phyloP scores from a whole-genome alignment of 1,284 basidiomycete species.

The Prillingera fragicola region DNA sequence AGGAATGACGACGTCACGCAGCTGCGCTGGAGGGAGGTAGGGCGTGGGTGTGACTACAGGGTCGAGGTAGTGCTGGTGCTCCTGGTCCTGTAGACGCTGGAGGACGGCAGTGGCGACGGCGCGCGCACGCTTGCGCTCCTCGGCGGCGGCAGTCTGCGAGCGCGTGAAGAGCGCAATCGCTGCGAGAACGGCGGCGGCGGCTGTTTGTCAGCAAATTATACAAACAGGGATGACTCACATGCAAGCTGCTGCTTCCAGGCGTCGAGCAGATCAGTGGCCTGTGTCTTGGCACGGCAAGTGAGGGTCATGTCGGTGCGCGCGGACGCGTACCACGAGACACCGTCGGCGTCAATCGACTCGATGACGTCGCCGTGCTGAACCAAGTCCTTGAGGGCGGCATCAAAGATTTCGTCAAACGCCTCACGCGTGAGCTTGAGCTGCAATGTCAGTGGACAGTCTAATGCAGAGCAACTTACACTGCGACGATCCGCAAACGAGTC shows the following conservation, averaged over 20 bases:
- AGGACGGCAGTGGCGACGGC: slow-evolving; percentile 74
- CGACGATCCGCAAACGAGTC: slow-evolving; percentile 33
- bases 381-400: slow-evolving; percentile 74
- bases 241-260: slow-evolving; percentile 64
- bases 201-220: slow-evolving; percentile 21
- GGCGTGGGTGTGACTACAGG: slow-evolving; percentile 70
- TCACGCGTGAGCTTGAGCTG: slow-evolving; percentile 34
- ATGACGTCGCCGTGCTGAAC: slow-evolving; percentile 74
- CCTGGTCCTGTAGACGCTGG: slow-evolving; percentile 72
- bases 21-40: slow-evolving; percentile 79
- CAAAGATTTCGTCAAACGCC: slow-evolving; percentile 41
- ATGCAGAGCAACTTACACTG: slow-evolving; percentile 22
- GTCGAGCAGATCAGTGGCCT: slow-evolving; percentile 60
- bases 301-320: slow-evolving; percentile 65
- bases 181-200: slow-evolving; percentile 37
- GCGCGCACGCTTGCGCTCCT: slow-evolving; percentile 66
- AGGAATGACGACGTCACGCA: slow-evolving; percentile 83
- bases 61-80: slow-evolving; percentile 64
- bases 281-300: slow-evolving; percentile 65
- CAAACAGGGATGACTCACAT: slow-evolving; percentile 51
- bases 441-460: slow-evolving; percentile 5
- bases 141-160: slow-evolving; percentile 54
- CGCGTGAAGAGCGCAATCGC: slow-evolving; percentile 42
- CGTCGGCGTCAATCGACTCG: slow-evolving; percentile 64
- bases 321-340: slow-evolving; percentile 71